Base-by-base conservation (phyloP, 176 grass and related monocot species). In the Juncus effusus region DNA sequence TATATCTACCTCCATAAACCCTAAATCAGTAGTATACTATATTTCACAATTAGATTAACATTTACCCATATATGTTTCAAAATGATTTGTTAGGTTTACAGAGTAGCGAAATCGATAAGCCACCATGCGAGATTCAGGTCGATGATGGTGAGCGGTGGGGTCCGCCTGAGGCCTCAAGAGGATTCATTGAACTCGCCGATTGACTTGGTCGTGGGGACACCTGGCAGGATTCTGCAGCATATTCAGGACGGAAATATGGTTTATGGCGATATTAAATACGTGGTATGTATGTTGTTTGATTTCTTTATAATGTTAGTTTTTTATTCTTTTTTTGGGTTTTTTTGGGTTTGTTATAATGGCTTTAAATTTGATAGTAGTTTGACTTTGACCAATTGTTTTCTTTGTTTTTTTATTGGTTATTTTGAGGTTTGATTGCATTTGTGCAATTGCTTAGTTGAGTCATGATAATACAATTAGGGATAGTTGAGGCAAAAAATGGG, bases 171-270 rank as follows among this genome's bases (percentile, higher is more conserved):
- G 67, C 93, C 93, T 45, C 93, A 97, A 67, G 88, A 92, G 77
- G 93, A 97, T 76, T 92, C 85, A 15, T 80, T 97, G 42, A 97
- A 88, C 81, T 77, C 79, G 40, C 85, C 88, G 42, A 72, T 97
- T 60, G 93, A 97, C 57, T 91, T 97, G 85, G 82, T 97, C 60
- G 93, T 97, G 13, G 93, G 93, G 45, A 97, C 88, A 44, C 93
- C 93, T 10, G 93, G 93, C 40, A 85, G 93, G 74, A 82, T 97
- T 71, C 88, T 97, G 59, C 88, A 97, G 51, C 93, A 97, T 80
- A 92, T 89, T 54, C 70, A 97, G 66, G 93, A 97, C 39, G 93
- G 93, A 4, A 97, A 97, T 64, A 86, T 97, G 16, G 88, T 92
- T 72, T 97, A 89, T 3, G 93, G 93, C 59, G 93, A 97, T 73